Conservation (phyloP, 306 rosid genomes). For the Morella rubra region DNA sequence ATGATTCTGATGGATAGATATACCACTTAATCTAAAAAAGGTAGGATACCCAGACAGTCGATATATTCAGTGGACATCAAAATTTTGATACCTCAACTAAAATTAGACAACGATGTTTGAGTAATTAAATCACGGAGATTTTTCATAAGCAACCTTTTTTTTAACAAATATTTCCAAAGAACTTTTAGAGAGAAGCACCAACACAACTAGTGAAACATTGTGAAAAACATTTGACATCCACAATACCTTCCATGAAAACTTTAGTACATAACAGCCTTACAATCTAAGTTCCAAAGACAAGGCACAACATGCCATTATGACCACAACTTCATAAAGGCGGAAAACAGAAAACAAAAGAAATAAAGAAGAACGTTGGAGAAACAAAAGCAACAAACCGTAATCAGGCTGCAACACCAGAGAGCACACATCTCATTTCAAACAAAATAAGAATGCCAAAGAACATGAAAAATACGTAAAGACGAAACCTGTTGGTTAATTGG, state of each 20-base stretch:
- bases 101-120: too few species aligned
- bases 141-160: not conserved
- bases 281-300: not conserved
- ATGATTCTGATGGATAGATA: too few species aligned
- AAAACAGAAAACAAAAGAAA: not conserved
- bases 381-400: not conserved
- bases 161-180: not conserved
- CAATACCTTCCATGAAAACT: not conserved
- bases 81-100: too few species aligned
- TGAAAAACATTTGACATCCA: not conserved
- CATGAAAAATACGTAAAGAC: not conserved
- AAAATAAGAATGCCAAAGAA: not conserved
- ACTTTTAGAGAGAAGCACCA: not conserved
- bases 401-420: not conserved
- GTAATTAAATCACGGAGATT: not conserved
- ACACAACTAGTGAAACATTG: not conserved
- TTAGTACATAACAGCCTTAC: not conserved
- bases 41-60: too few species aligned
- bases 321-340: not conserved
- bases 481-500: conserved; percentile 83
- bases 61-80: too few species aligned
- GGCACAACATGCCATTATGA: not conserved
- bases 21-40: too few species aligned
- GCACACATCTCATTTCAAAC: not conserved
- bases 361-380: not conserved